phyloP scores from a whole-genome alignment of 1,284 basidiomycete species.

The Flammula alnicola region DNA sequence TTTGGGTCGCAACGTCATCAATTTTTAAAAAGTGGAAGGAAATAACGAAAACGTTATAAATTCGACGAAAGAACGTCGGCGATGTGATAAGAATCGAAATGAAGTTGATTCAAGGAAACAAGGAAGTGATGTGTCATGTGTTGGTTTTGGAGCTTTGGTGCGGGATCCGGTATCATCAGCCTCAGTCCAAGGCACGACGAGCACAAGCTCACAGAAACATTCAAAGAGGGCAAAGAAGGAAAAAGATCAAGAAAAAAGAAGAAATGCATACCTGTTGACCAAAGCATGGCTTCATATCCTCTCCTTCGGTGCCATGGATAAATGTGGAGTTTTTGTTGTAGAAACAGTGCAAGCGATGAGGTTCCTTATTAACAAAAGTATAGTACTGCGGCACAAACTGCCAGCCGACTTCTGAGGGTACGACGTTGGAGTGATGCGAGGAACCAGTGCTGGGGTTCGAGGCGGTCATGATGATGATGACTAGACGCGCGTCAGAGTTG shows the following conservation, averaged over 20 bases:
- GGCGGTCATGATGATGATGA: conserved; percentile 39
- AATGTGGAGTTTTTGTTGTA: conserved; percentile 98
- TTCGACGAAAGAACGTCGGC: too few relatives aligned
- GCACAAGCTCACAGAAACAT: neutral
- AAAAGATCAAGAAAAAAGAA: conserved; percentile 6
- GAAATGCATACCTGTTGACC: conserved; percentile 81
- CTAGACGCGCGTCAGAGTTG: too few relatives aligned
- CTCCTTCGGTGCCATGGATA: conserved; percentile 95
- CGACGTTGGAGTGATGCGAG: conserved; percentile 56
- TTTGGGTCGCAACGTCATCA: conserved; percentile 8
- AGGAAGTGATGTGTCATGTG: neutral
- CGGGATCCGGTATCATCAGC: neutral
- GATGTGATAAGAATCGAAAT: too few relatives aligned
- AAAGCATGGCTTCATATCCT: conserved; percentile 85
- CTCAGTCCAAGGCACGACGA: conserved; percentile 4
- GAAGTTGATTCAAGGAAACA: too few relatives aligned
- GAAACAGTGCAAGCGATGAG: conserved; percentile 96
- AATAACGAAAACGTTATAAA: too few relatives aligned
- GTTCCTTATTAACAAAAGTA: conserved; percentile 98
- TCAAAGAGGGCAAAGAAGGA: conserved; percentile 3
- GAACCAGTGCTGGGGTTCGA: conserved; percentile 33
- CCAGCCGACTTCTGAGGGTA: conserved; percentile 93
- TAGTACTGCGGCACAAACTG: conserved; percentile 98
- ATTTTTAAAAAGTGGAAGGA: conserved; percentile 1
- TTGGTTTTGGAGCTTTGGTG: neutral